Base-by-base conservation (phyloP, 1,139 yeast species). In the Protomyces lactucae-debilis region DNA sequence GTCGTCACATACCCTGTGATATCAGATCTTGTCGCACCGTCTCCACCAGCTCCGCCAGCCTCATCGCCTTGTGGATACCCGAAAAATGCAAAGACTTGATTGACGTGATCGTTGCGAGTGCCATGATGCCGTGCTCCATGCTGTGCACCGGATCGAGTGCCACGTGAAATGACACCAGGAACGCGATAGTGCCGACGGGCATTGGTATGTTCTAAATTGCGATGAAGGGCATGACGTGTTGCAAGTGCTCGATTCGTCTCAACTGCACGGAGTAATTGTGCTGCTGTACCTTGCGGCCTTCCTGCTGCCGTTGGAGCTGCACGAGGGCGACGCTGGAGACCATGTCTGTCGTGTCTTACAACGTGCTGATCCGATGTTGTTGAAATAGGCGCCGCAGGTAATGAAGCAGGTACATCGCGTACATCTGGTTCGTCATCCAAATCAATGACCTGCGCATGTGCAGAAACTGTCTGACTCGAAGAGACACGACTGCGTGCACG, bases 351-450 rank as follows among this genome's bases (percentile, higher is more conserved):
- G 23, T 21, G 23, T 21, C 23, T 21, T 1, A 21, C 23, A 21
- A 2, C 3, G 23, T 21, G 23, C 23, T 21, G 23, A 21, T 21
- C 23, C 23, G 32, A 5, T 28, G 32, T 28, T 28, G 9, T 9
- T 23, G 14, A 12, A 39, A 18, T 2, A 18, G 61, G 40, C 9
- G 35, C 12, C 10, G 46, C 14, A 25, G 51, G 43, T 14, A 16
- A 21, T 8, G 5, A 14, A 21, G 32, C 52, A 28, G 59, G 51
- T 3, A 14, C 14, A 6, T 12, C 23, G 37, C 18, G 46, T 8
- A 51, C 21, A 37, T 51, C 55, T 6, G 64, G 64, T 16, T 51
- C 18, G 3, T 40, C 46, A 37, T 60, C 64, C 32, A 60, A 55
- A 25, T 60, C 64, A 43, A 60, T 60, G 14, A 60, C 32, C 36